Base-by-base conservation (phyloP, 495 filamentous ascomycete species). In the Penicillium desertorum region DNA sequence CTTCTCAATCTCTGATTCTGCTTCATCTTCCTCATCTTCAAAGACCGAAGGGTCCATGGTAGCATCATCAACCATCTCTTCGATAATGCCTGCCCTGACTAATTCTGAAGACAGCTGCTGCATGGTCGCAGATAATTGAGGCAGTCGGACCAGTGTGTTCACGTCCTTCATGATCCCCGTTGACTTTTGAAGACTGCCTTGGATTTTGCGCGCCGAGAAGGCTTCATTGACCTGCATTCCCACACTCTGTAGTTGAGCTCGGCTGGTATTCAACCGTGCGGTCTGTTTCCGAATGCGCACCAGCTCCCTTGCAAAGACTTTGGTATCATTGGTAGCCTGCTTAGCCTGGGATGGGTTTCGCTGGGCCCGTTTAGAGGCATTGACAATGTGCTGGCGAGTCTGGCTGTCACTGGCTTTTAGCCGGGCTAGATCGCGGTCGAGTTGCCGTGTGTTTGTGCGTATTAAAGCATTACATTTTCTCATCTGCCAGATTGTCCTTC, bases 191-290 rank as follows among this genome's bases (percentile, higher is more conserved):
- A 98, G 90, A 69, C 85, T 91, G 42, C 95, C 95, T 78, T 97
- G 93, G 62, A 98, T 97, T 79, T 96, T 96, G 60, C 92, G 86
- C 65, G 96, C 86, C 5, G 90, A 89, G 67, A 98, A 98, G 2
- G 95, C 93, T 74, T 98, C 93, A 65, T 89, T 91, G 60, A 98
- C 95, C 73, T 98, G 95, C 95, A 97, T 96, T 63, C 92, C 86
- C 54, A 98, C 95, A 68, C 87, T 91, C 73, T 89, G 86, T 17
- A 98, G 82, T 75, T 97, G 94, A 6, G 94, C 95, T 66, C 92
- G 92, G 58, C 84, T 87, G 2, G 95, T 98, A 34, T 83, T 76
- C 19, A 98, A 79, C 19, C 94, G 86, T 22, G 78, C 71, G 10
- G 79, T 79, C 54, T 91, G 86, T 62, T 87, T 88, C 47, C 94